phyloP scores from a whole-genome alignment of 805 yeast genomes.

The Pichia paraexigua region DNA sequence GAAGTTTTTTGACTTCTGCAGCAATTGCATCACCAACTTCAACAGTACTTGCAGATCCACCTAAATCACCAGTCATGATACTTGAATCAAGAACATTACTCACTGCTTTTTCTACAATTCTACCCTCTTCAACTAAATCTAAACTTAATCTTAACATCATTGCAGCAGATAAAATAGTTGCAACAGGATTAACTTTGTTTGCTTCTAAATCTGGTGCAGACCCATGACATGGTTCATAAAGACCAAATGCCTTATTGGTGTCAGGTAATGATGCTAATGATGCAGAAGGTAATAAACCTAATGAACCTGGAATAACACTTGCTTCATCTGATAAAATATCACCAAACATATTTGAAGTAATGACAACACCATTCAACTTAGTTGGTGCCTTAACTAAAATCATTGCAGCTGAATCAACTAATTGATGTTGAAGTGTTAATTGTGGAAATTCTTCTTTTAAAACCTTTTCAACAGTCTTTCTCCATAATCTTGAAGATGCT shows the following conservation, averaged over 20 bases:
- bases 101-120: constrained; percentile 84
- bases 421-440: constrained; percentile 80
- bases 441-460: constrained; percentile 87
- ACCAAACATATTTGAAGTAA: constrained; percentile 96
- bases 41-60: constrained; percentile 72
- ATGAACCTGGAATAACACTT: constrained; percentile 94
- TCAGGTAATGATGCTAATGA: constrained; percentile 97
- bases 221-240: constrained; percentile 98
- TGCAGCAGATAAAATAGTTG: constrained; percentile 91
- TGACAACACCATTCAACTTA: constrained; percentile 81
- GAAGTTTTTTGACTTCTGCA: constrained; percentile 44
- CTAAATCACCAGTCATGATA: constrained; percentile 84
- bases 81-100: constrained; percentile 72
- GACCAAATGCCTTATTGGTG: constrained; percentile 86
- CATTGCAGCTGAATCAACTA: constrained; percentile 99
- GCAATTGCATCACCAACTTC: constrained; percentile 96
- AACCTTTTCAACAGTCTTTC: constrained; percentile 83
- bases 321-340: constrained; percentile 98
- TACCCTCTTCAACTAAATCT: constrained; percentile 76
- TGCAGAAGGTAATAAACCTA: constrained; percentile 93
- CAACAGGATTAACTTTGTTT: constrained; percentile 91
- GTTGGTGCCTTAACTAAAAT: constrained; percentile 88
- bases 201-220: constrained; percentile 90
- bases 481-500: constrained; percentile 95
- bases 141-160: constrained; percentile 94